Conservation (phyloP, 164 flowering plant species). For the Aristolochia californica region DNA sequence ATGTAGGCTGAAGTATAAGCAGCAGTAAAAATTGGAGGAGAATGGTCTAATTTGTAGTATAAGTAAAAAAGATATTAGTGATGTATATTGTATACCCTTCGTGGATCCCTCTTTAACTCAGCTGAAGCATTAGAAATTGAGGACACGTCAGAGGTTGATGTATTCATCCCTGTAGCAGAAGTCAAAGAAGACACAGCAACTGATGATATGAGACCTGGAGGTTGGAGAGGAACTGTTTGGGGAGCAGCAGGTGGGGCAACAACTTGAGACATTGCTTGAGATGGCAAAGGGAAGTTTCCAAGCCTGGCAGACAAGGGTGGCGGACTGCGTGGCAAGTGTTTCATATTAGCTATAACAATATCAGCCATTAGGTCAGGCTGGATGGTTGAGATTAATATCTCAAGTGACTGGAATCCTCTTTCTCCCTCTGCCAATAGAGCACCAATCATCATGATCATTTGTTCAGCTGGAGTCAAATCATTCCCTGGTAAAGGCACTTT, state of each 20-base stretch:
- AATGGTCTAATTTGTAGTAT: background rate
- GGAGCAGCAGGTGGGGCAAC: constrained; percentile 22
- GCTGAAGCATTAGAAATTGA: constrained; percentile 21
- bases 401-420: constrained; percentile 87
- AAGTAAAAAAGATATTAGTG: background rate
- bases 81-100: constrained; percentile 57
- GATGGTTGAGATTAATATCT: constrained; percentile 68
- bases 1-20: background rate
- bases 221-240: constrained; percentile 23
- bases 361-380: constrained; percentile 95
- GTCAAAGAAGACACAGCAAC: constrained; percentile 16
- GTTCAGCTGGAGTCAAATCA: constrained; percentile 64
- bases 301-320: constrained; percentile 43
- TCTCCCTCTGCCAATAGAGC: constrained; percentile 97
- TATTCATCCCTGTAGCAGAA: constrained; percentile 17
- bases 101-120: constrained; percentile 80
- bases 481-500: constrained; percentile 33
- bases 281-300: constrained; percentile 27
- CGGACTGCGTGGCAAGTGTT: constrained; percentile 59
- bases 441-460: constrained; percentile 94
- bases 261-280: constrained; percentile 19
- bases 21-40: background rate
- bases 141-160: constrained; percentile 29
- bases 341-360: constrained; percentile 93
- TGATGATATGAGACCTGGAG: constrained; percentile 27